These are phyloP conservation scores for Coemansia sp. DNA, from an alignment of 192 early-diverging fungal species.

Conservation along the genomic window DNA sequence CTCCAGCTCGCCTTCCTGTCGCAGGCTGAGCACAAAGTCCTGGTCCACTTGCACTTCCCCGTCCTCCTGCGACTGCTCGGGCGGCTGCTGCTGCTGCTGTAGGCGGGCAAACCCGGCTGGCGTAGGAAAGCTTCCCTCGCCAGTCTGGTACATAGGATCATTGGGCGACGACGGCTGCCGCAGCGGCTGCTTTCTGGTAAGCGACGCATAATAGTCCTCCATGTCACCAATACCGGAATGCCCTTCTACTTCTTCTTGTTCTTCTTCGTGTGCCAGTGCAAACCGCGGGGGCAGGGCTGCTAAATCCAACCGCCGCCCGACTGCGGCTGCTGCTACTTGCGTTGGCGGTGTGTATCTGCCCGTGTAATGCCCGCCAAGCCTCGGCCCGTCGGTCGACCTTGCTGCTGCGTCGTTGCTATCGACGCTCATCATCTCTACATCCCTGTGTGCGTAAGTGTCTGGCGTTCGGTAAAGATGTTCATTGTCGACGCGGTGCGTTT, in stretches of 20 bases:
- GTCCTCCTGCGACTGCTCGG: not conserved
- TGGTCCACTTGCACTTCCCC: conserved; percentile 15
- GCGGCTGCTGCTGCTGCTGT: not conserved
- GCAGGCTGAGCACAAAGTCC: conserved; percentile 45
- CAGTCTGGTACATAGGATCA: conserved; percentile 8
- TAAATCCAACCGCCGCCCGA: conserved; percentile 18
- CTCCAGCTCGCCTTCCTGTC: conserved; percentile 44
- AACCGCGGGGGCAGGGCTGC: not conserved
- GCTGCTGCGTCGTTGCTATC: not conserved
- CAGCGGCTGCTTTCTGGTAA: not conserved
- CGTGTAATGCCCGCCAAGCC: not conserved
- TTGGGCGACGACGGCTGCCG: not conserved
- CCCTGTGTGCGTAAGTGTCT: not conserved
- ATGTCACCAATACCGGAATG: not conserved
- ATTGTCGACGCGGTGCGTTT: too few relatives aligned
- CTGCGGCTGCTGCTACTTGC: conserved; percentile 14
- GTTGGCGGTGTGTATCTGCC: conserved; percentile 13
- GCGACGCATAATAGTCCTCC: conserved; percentile 8
- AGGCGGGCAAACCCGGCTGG: not conserved
- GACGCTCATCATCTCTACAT: not conserved
- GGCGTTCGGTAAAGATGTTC: not conserved
- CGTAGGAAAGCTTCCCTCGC: not conserved
- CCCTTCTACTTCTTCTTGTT: not conserved
- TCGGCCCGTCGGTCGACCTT: not conserved
- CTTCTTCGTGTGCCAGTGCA: not conserved